Evolutionary conservation across 768 basidiomycete genomes (phyloP), one percentile per base, ranked within the genome.

Genomic region (Termitomyces sp.): DNA sequence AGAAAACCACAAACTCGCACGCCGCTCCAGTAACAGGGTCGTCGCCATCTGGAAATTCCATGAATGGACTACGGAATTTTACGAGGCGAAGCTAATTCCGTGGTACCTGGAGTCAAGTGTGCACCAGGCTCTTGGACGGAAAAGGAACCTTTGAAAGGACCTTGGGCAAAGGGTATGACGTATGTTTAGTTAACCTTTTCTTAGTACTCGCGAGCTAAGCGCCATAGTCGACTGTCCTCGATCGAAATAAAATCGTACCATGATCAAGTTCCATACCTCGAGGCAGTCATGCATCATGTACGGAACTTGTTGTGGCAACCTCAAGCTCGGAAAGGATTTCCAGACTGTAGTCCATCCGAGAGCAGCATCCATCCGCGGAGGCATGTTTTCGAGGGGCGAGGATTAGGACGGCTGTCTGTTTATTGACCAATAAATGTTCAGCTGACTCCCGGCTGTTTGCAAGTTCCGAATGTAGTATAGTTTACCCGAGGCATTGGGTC

Each of bases 101-200:
- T 49, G 14, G 13, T 26, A 18, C n/a, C 30, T 53, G 18, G 5
- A n/a, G 10, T 32, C 33, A 24, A 20, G 18, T 9, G n/a, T 20
- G 13, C n/a, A 22, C 33, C 22, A 35, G 49, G 5, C 40, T 32
- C 24, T 43, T 41, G 7, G 18, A 32, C 10, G 52, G 22, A 41
- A 40, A 38, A 38, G 36, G 36, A 38, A 38, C 5, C 28, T 41
- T n/a, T 28, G 20, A 20, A 35, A 7, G 51, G 16, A 18, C 36
- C 24, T 38, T 33, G 61, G 55, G 61, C 41, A 40, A 24, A 59
- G 61, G 57, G 61, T 54, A 60, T 63, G 62, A 56, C 57, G 62
- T 38, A 56, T 35, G n/a, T 50, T 20, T 18, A n/a, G 24, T 32
- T 40, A 44, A 41, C 16, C 47, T 48, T 20, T 33, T 22, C 56